Evolutionary conservation across 1,284 basidiomycete genomes (phyloP).

Genomic region (Bjerkandera adusta): DNA sequence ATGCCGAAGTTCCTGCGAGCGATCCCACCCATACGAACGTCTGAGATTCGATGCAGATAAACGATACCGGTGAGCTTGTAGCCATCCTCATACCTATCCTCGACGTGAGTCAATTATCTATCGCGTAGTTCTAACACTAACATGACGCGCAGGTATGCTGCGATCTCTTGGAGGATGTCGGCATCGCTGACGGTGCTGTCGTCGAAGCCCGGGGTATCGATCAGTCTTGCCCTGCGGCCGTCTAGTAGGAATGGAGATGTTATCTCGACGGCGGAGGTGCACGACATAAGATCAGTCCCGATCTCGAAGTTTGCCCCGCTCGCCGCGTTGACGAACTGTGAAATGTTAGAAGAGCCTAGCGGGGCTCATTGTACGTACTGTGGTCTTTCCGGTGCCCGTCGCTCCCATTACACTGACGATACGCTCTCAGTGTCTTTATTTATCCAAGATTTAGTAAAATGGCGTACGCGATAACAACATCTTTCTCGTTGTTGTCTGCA

Average conservation of each 20-base stretch:
- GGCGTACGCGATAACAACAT: no score
- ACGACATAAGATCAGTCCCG: constrained; percentile 33
- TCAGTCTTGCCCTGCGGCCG: constrained; percentile 27
- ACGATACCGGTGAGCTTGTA: constrained; percentile 45
- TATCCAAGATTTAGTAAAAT: no score
- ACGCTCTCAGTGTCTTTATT: no score
- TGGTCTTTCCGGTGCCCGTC: constrained; percentile 17
- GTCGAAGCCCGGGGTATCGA: constrained; percentile 39
- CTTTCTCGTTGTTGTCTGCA: no score
- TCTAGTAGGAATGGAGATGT: constrained; percentile 28
- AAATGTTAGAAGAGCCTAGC: background rate
- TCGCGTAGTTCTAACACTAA: constrained; percentile 8
- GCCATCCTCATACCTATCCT: constrained; percentile 37
- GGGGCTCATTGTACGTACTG: constrained; percentile 6
- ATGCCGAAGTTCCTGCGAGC: constrained; percentile 46
- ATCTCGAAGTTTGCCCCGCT: constrained; percentile 32
- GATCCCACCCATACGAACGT: constrained; percentile 46
- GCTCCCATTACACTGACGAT: constrained; percentile 17
- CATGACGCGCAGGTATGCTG: constrained; percentile 29
- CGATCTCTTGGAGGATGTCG: constrained; percentile 34
- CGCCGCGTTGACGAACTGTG: constrained; percentile 35
- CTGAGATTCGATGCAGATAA: constrained; percentile 52
- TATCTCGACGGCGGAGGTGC: constrained; percentile 33
- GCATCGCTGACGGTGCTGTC: constrained; percentile 34
- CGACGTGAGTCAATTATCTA: no score